Evolutionary conservation across 257 asterid species (phyloP), one percentile per base, ranked within the genome.

Genomic region (Linaria vulgaris): DNA sequence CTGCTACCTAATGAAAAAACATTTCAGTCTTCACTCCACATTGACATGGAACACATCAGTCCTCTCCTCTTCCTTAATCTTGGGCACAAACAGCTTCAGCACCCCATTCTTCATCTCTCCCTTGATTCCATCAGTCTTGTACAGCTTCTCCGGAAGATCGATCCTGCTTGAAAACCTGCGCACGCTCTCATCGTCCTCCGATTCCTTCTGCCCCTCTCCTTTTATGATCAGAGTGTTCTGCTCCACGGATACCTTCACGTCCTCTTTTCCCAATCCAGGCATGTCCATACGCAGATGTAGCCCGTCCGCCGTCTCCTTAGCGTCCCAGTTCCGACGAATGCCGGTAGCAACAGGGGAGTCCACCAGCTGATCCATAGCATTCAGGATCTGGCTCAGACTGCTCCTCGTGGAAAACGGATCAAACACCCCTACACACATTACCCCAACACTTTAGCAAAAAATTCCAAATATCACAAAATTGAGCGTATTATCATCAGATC

Each of bases 31-130:
- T 72, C 48, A 73, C 63, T 73, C 71, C 23, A 73, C 59, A 4
- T 56, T 63, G 19, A 73, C 71, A 16, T 63, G 67, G 63, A 73
- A 60, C 23, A 82, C 88, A 61, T 84, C 86, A 37, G n/a, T 31
- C 73, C 86, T 84, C 67, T 82, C 82, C 19, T 82, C 83, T 24
- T 82, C 81, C 64, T 79, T 79, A 8, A 79, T 64, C 69, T 82
- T 84, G 41, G 91, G 88, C 25, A 82, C 71, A 11, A 79, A 79
- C 73, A 84, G 76, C n/a, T 74, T 84, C 16, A 82, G 76, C 7
- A 84, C 84, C 0, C 91, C 91, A 43, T 82, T 82, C 59, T 79
- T 84, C 88, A 84, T 84, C 83, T 82, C 86, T 0, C 86, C 91
- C 16, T 79, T 84, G 4, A 82, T 82, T 15, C 75, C 86, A 13